These are phyloP conservation scores for Yamadazyma trypodendri DNA, from an alignment of 1,139 yeast genomes.

Conservation along the genomic window DNA sequence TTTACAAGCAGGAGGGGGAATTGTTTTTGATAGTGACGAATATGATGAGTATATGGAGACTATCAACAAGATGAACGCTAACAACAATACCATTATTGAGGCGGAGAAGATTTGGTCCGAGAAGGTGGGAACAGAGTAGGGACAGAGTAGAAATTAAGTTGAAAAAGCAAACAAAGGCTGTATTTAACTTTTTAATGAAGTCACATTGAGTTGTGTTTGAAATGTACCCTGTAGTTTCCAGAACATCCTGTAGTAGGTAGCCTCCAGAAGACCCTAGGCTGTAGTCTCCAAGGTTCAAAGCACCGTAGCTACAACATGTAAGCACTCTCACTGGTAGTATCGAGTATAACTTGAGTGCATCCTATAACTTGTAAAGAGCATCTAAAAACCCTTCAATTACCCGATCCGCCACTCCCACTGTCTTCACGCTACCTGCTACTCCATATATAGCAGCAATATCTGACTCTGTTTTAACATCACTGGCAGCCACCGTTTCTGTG, in stretches of 20 bases:
- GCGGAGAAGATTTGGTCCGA: constrained; percentile 81
- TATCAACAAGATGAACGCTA: constrained; percentile 95
- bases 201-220: no score
- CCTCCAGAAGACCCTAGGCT: no score
- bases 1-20: constrained; percentile 98
- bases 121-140: constrained; percentile 38
- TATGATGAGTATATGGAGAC: constrained; percentile 95
- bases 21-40: constrained; percentile 92
- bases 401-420: constrained; percentile 81
- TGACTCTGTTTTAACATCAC: constrained; percentile 30
- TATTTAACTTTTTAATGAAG: no score
- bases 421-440: constrained; percentile 86
- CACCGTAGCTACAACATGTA: no score
- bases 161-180: no score
- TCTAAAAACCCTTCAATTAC: constrained; percentile 80
- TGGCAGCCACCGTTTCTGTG: constrained; percentile 40
- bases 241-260: no score
- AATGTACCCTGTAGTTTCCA: no score
- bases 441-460: constrained; percentile 91
- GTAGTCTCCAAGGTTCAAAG: no score
- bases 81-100: constrained; percentile 81
- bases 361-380: constrained; percentile 57
- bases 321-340: no score
- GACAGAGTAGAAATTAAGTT: no score
- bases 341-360: background rate